These are phyloP conservation scores for Lipomyces spencermartinsiae DNA, from an alignment of 805 yeast species.

Conservation along the genomic window DNA sequence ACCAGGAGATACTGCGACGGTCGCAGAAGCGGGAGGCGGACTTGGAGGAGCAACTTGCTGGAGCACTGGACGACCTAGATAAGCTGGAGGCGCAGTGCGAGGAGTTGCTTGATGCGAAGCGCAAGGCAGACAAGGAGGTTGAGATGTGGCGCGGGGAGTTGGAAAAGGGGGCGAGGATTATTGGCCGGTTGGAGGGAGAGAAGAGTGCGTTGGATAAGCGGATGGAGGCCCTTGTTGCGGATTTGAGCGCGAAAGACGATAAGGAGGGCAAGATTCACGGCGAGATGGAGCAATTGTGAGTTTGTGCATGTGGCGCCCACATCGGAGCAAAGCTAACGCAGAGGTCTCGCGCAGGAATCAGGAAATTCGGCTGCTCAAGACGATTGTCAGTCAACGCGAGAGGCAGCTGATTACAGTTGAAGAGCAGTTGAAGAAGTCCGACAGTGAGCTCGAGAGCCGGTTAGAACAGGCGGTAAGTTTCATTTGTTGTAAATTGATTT, in stretches of 20 bases:
- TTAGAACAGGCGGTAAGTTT: conserved; percentile 31
- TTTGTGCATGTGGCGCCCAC: not conserved
- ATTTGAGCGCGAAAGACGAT: conserved; percentile 41
- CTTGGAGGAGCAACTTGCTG: conserved; percentile 44
- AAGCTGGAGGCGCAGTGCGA: conserved; percentile 44
- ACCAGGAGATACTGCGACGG: conserved; percentile 54
- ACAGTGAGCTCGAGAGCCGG: conserved; percentile 28
- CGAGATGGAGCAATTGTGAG: conserved; percentile 26
- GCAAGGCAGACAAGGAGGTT: conserved; percentile 45
- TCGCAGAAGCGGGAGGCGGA: conserved; percentile 52
- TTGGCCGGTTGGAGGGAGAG: conserved; percentile 47
- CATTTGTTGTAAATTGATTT: conserved; percentile 48
- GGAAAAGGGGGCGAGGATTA: conserved; percentile 46
- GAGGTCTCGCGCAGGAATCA: conserved; percentile 26
- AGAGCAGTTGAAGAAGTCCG: conserved; percentile 42
- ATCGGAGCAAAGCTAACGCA: not conserved
- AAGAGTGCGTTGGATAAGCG: conserved; percentile 44
- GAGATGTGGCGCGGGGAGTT: conserved; percentile 47
- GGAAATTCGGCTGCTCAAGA: conserved; percentile 39
- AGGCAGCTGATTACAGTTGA: conserved; percentile 43
- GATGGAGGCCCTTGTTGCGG: conserved; percentile 46
- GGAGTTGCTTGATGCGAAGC: conserved; percentile 45
- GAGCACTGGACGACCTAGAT: conserved; percentile 46
- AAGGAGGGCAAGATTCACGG: conserved; percentile 32
- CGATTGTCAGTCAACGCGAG: conserved; percentile 43